These are phyloP conservation scores for Trichoderma parareesei DNA, from an alignment of 495 filamentous ascomycete genomes.

Conservation along the genomic window DNA sequence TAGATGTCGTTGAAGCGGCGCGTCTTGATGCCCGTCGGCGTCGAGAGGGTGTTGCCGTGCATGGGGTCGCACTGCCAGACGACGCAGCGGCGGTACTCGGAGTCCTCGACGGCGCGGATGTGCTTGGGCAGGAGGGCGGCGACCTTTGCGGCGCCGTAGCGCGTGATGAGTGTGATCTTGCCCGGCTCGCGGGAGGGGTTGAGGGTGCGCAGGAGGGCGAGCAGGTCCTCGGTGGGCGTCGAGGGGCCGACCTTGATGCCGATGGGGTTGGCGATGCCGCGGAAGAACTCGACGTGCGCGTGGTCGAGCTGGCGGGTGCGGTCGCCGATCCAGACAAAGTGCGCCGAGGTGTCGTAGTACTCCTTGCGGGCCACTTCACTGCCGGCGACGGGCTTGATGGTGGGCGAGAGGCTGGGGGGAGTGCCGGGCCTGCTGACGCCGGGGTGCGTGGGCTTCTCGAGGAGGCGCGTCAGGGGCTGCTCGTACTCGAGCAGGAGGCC, in stretches of 20 bases:
- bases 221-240: conserved; percentile 64
- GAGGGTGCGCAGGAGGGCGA: conserved; percentile 68
- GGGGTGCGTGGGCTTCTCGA: conserved; percentile 40
- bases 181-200: conserved; percentile 76
- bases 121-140: conserved; percentile 63
- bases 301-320: conserved; percentile 86
- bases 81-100: conserved; percentile 60
- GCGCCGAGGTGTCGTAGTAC: conserved; percentile 86
- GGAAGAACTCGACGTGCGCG: conserved; percentile 95
- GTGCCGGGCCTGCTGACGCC: conserved; percentile 15
- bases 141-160: conserved; percentile 77
- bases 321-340: conserved; percentile 98
- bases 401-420: conserved; percentile 13
- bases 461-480: conserved; percentile 66
- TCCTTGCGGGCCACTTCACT: conserved; percentile 26
- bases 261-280: conserved; percentile 89
- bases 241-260: conserved; percentile 92
- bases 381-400: neutral
- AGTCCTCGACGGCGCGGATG: conserved; percentile 73
- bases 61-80: conserved; percentile 99
- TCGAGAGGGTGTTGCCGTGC: conserved; percentile 80
- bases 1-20: conserved; percentile 80
- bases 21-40: conserved; percentile 73
- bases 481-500: conserved; percentile 94
- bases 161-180: conserved; percentile 92